These are phyloP conservation scores for Dalbergia oliveri DNA, from an alignment of 306 rosid species.

Conservation along the genomic window DNA sequence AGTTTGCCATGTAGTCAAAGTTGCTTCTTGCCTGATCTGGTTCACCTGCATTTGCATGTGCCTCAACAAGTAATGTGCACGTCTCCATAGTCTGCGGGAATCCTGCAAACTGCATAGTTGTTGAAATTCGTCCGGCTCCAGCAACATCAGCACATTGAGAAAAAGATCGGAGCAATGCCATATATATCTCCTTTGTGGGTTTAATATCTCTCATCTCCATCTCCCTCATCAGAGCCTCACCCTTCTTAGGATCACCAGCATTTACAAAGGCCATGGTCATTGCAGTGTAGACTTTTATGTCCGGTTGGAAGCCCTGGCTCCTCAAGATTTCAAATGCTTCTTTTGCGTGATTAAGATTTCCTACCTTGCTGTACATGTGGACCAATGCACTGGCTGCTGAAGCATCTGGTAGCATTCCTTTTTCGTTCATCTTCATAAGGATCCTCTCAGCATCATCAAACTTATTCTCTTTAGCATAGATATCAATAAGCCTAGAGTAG, in stretches of 20 bases:
- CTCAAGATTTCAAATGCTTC: slow-evolving; percentile 71
- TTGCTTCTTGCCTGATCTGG: slow-evolving; percentile 67
- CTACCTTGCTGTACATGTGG: slow-evolving; percentile 86
- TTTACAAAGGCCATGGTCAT: slow-evolving; percentile 80
- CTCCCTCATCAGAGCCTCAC: slow-evolving; percentile 63
- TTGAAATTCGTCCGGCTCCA: slow-evolving; percentile 62
- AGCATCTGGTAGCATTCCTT: slow-evolving; percentile 64
- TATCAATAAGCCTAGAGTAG: slow-evolving; percentile 76
- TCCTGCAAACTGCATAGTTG: slow-evolving; percentile 71
- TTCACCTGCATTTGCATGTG: slow-evolving; percentile 54
- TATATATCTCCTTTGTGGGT: slow-evolving; percentile 68
- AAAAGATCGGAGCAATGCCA: slow-evolving; percentile 73
- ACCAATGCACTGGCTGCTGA: slow-evolving; percentile 61
- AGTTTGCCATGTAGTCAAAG: slow-evolving; percentile 70
- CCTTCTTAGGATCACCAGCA: slow-evolving; percentile 64
- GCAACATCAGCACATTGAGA: slow-evolving; percentile 55
- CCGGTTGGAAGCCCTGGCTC: slow-evolving; percentile 77
- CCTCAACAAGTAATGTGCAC: slow-evolving; percentile 74
- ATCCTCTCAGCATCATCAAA: slow-evolving; percentile 81
- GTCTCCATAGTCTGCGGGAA: slow-evolving; percentile 61
- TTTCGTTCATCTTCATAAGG: slow-evolving; percentile 75
- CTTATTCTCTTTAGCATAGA: slow-evolving; percentile 69
- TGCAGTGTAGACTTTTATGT: slow-evolving; percentile 62
- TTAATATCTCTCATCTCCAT: slow-evolving; percentile 70
- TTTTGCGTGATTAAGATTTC: slow-evolving; percentile 69